Evolutionary conservation across 2,329 filamentous ascomycete genomes (phyloP).

Genomic region (Colletotrichum phormii): DNA sequence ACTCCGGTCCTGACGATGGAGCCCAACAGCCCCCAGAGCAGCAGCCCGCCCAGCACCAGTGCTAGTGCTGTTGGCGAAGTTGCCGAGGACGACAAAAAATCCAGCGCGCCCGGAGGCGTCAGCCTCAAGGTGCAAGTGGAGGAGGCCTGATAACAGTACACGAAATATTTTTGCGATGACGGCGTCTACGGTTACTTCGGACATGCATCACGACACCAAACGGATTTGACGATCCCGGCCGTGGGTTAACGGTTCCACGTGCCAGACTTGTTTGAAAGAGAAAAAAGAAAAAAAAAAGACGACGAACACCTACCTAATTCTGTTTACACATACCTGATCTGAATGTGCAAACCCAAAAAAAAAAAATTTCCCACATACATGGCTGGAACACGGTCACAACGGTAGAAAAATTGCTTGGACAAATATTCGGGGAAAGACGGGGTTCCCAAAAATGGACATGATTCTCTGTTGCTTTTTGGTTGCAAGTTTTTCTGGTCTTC

Average conservation of each 20-base stretch:
- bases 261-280: slow-evolving; percentile 10
- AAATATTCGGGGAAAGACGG: slow-evolving; percentile 8
- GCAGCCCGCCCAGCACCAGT: slow-evolving; percentile 72
- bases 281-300: background rate
- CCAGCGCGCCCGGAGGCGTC: slow-evolving; percentile 33
- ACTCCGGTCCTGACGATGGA: slow-evolving; percentile 77
- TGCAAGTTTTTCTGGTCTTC: background rate
- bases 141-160: slow-evolving; percentile 42
- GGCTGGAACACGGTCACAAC: slow-evolving; percentile 20
- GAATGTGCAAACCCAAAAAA: slow-evolving; percentile 7
- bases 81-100: slow-evolving; percentile 44
- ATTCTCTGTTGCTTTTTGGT: slow-evolving; percentile 16
- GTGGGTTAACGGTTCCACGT: background rate
- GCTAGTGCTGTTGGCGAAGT: slow-evolving; percentile 62
- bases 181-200: slow-evolving; percentile 30
- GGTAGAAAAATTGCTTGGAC: slow-evolving; percentile 31
- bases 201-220: slow-evolving; percentile 31
- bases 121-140: slow-evolving; percentile 44
- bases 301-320: slow-evolving; percentile 23
- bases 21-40: slow-evolving; percentile 76
- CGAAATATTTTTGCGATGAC: background rate
- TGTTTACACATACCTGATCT: slow-evolving; percentile 27
- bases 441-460: slow-evolving; percentile 4
- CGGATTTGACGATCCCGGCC: slow-evolving; percentile 22
- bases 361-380: slow-evolving; percentile 13